Base-by-base conservation (phyloP, 371 early-diverging fungal genomes). In the Rhizopus arrhizus region DNA sequence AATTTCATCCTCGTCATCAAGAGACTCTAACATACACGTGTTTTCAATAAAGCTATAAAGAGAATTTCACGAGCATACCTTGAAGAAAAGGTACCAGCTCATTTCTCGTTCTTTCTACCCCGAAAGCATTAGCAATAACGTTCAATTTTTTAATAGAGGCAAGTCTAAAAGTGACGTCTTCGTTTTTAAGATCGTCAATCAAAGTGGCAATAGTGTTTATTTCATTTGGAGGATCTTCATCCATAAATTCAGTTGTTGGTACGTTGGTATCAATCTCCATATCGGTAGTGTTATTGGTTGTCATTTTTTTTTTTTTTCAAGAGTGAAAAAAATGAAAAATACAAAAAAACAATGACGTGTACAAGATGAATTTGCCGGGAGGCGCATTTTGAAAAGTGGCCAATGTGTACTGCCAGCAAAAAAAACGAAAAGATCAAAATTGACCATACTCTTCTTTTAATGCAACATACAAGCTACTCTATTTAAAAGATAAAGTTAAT, bases 141-240 rank as follows among this genome's bases (percentile, higher is more conserved):
- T 87, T 75, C 36, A 98, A 83, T 34, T 95, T 89, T 66, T 88
- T 85, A 67, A 96, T 92, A 59, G 98, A 95, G 64, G 93, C 93
- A 56, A 97, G 84, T 58, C 98, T 86, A 70, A 91, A 85, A 43
- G 89, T 81, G 40, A 95, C 89, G 77, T 96, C 97, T 72, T 98
- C 99, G 79, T 95, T 95, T 80, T 96, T 96, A 58, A 98, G 86
- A 76, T 97, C 97, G 82, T 98, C 99, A 73, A 97, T 91, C 60
- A 95, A 77, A 48, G 92, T 85, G 50, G 95, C 96, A 54, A 97
- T 91, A 43, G 94, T 93, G 70, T 89, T 92, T 13, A 64, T 49
- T 50, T 74, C 77, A 34, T 66, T 64, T 59, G 73, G 70, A n/a
- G 75, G 71, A 63, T 80, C 80, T 59, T 80, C 80, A 58, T 80